These are phyloP conservation scores for Massarina eburnea DNA, from an alignment of 2,329 filamentous ascomycete genomes.

Conservation along the genomic window DNA sequence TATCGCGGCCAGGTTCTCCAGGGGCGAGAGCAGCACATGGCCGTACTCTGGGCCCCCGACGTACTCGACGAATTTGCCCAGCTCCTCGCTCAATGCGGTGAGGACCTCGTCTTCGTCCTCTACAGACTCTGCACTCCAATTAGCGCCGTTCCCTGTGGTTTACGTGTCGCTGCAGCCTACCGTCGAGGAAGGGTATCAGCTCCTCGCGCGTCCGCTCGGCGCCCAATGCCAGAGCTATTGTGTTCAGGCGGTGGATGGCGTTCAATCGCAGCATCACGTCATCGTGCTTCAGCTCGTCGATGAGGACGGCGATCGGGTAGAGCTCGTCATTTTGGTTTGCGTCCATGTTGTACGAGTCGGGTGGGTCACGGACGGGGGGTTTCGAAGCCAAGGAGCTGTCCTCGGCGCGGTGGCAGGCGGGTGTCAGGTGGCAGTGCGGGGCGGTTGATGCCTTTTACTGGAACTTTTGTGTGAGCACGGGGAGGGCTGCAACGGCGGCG, in stretches of 20 bases:
- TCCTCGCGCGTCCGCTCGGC: conserved; percentile 97
- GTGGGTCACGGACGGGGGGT: conserved; percentile 18
- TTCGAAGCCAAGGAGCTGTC: conserved; percentile 22
- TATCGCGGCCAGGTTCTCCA: conserved; percentile 97
- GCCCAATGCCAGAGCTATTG: conserved; percentile 93
- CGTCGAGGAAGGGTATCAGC: conserved; percentile 97
- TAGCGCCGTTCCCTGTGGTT: conserved; percentile 32
- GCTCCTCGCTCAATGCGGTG: conserved; percentile 93
- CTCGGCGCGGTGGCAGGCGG: conserved; percentile 13
- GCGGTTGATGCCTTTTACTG: not conserved
- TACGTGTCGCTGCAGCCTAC: conserved; percentile 52
- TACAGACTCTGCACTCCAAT: conserved; percentile 74
- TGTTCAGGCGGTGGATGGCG: conserved; percentile 96
- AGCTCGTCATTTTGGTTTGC: conserved; percentile 96
- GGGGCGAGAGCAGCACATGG: conserved; percentile 92
- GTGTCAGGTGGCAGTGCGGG: conserved; percentile 5
- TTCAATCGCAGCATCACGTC: conserved; percentile 97
- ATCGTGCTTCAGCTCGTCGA: conserved; percentile 99
- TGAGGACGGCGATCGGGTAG: conserved; percentile 98
- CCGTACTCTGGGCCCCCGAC: conserved; percentile 92
- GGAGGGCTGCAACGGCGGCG: too few species aligned
- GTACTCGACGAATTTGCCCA: conserved; percentile 96
- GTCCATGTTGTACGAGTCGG: conserved; percentile 65
- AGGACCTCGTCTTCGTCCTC: conserved; percentile 99
- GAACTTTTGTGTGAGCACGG: too few species aligned